Evolutionary conservation across 345 rosid species (phyloP), one percentile per base, ranked within the genome.

Genomic region (Camelina laxa): DNA sequence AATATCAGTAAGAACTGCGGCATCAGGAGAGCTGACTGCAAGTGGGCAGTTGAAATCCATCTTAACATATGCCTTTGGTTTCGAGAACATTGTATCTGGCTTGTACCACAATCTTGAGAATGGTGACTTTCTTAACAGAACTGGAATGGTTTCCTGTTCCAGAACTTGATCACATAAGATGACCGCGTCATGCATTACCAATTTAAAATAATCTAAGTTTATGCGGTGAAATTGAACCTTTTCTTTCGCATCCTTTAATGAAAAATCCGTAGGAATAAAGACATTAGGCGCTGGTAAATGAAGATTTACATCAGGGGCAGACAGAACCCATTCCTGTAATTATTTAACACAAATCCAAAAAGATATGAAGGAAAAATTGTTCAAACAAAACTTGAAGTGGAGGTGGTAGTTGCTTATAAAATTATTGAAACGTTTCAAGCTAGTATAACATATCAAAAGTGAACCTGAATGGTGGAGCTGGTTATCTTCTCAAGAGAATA

Each of bases 261-360:
- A 90, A 21, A 94, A 85, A 78, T 94, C 96, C 2, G 93, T 87
- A 41, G 98, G 96, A 61, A 94, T 83, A 69, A 94, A 94, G 55
- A 84, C 77, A 86, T 94, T 94, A 36, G 81, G 78, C 14, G 69
- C 80, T 41, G 98, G 97, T 42, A 94, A 81, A 78, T 86, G 93
- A 79, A 94, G 73, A 54, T 85, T 84, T 55, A 83, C 90, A 73
- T 84, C 74, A 31, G 96, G 89, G 70, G 92, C 77, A 45, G 85
- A 84, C 59, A 39, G 75, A 82, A 91, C 81, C 98, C 98, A 94
- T 22, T 78, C 92, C 98, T 94, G 84, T 79, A 80, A 77, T 56
- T 9, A 82, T 65, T 74, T 48, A 69, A 44, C 41, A 68, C 6
- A 67, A 63, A 60, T 56, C 50, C 59, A 50, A 27, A 27, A 60